Base-by-base conservation (phyloP, 495 filamentous ascomycete species). In the Venustampulla echinocandica region DNA sequence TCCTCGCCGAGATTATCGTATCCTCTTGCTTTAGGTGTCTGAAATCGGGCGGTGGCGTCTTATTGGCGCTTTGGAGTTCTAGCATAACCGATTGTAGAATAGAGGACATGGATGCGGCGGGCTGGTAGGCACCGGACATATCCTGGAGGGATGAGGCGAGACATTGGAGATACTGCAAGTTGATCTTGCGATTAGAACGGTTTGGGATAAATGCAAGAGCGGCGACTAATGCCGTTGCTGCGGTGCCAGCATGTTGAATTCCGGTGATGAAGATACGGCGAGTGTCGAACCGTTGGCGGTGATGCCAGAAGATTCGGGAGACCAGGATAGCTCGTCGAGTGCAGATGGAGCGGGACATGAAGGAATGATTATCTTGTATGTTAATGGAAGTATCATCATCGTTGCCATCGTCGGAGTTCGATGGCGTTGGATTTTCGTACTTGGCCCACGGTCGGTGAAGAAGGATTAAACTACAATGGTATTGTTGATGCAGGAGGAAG, bases 401-500 rank as follows among this genome's bases (percentile, higher is more conserved):
- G 5, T 33, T 13, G 22, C 46, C 35, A 20, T 63, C 62, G n/a
- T 61, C 55, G 6, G 56, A 41, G 14, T 58, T 49, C 15, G 45
- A 18, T 13, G 33, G 21, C 33, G 42, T 50, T 14, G 57, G 42
- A 30, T 69, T 60, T 15, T 64, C 64, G 46, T 72, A 73, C 33
- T 63, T 63, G 17, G 70, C 69, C 53, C 67, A 70, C 1, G 73
- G 71, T 14, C 73, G 56, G 46, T 74, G 71, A 6, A 76, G 63
- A 1, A 75, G 56, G 21, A 75, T 72, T 37, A 71, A 61, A 47
- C 61, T 65, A 14, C 63, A 60, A 43, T 77, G 67, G 47, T 74
- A 77, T 51, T 75, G 71, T 51, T 73, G 64, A 47, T 75, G 73
- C 0, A 75, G 60, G 4, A 75, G 53, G 51, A 75, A 77, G 54